Evolutionary conservation across 768 basidiomycete species (phyloP).

Genomic region (Suillus ampliporus): DNA sequence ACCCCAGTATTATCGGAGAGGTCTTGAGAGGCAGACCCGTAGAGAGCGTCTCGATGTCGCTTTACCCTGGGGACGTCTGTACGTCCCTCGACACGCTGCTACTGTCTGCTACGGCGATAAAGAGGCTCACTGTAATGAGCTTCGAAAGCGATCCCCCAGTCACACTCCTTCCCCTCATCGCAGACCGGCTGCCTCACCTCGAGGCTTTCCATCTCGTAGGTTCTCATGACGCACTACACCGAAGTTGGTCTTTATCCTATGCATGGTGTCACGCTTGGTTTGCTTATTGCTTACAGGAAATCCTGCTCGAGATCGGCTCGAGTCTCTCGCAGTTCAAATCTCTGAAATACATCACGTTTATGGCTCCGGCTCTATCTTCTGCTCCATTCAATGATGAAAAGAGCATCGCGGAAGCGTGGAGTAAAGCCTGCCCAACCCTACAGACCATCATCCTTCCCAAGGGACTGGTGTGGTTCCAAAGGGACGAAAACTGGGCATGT

Average conservation of each 20-base stretch:
- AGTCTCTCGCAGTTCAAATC: conserved; percentile 50
- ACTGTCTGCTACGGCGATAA: conserved; percentile 44
- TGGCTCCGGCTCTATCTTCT: conserved; percentile 38
- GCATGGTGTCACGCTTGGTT: too few species aligned
- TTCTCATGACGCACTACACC: conserved; percentile 54
- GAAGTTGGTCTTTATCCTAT: conserved; percentile 42
- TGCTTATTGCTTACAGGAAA: conserved; percentile 37
- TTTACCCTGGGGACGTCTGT: conserved; percentile 48
- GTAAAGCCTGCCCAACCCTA: conserved; percentile 61
- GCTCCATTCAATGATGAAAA: conserved; percentile 46
- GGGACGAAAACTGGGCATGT: conserved; percentile 30
- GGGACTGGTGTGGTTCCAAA: conserved; percentile 64
- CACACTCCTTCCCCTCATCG: conserved; percentile 53
- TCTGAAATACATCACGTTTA: conserved; percentile 61
- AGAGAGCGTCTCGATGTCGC: conserved; percentile 56
- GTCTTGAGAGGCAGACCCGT: conserved; percentile 55
- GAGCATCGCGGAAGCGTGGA: conserved; percentile 60
- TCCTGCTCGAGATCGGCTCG: conserved; percentile 46
- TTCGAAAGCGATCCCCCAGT: conserved; percentile 55
- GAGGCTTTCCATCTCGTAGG: conserved; percentile 68
- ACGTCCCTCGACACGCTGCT: conserved; percentile 51
- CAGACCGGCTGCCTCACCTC: conserved; percentile 50
- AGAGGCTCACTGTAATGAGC: conserved; percentile 61
- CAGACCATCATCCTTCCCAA: conserved; percentile 68
- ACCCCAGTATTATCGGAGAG: conserved; percentile 48